phyloP scores from a whole-genome alignment of 176 grass and related monocot species.

The Raddia guianensis region DNA sequence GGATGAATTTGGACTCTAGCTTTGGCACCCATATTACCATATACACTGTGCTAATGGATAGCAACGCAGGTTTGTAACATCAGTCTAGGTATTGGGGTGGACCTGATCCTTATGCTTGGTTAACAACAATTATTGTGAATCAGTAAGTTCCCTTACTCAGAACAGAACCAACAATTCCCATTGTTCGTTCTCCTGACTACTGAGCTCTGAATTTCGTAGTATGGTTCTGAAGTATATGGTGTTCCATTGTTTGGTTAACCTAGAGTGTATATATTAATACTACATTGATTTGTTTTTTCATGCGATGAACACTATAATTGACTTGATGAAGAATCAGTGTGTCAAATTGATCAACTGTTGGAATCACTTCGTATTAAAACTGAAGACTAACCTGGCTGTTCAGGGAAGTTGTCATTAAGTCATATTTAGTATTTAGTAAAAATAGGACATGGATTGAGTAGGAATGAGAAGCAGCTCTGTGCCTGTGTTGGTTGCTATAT shows the following conservation, averaged over 20 bases:
- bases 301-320: background rate
- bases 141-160: background rate
- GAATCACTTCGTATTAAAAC: background rate
- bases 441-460: background rate
- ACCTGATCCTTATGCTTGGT: background rate
- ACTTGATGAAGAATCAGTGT: background rate
- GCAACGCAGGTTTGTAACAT: too few relatives aligned
- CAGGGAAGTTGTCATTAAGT: background rate
- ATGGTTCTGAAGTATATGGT: background rate
- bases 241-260: background rate
- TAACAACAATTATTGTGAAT: background rate
- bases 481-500: background rate
- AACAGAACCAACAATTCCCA: background rate
- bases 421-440: background rate
- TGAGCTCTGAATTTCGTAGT: background rate
- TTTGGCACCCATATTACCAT: background rate
- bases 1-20: background rate
- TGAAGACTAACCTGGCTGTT: background rate
- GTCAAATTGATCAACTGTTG: background rate
- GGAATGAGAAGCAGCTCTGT: background rate
- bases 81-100: background rate
- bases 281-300: slow-evolving; percentile 3
- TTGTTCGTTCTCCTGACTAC: background rate
- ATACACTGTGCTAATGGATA: background rate
- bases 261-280: background rate